A percentile compares a stretch with the other conserved stretches of the same genome.
Conservation (phyloP, 2,329 filamentous ascomycete genomes). For the Didymella sp. region DNA sequence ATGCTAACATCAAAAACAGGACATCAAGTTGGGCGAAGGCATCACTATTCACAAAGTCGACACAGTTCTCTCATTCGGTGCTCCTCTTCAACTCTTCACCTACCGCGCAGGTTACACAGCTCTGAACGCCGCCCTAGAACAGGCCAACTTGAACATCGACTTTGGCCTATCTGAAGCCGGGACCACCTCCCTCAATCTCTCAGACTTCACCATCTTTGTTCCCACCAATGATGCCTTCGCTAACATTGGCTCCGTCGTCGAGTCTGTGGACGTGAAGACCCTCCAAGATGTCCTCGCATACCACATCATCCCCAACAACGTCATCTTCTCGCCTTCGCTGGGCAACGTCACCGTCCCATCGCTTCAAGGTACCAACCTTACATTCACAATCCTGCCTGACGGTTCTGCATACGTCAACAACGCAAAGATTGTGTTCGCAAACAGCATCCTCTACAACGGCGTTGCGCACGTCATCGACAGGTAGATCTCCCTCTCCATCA, state of each 20-base stretch:
- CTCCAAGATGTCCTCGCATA: conserved; percentile 35
- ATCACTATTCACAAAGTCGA: conserved; percentile 40
- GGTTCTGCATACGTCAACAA: conserved; percentile 38
- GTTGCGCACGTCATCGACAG: conserved; percentile 37
- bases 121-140: conserved; percentile 32
- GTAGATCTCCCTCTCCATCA: conserved; percentile 13
- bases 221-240: conserved; percentile 78
- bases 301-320: conserved; percentile 38
- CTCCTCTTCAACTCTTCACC: conserved; percentile 38
- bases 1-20: conserved; percentile 14
- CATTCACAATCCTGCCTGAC: conserved; percentile 35
- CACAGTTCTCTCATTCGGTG: conserved; percentile 36
- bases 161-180: conserved; percentile 28
- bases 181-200: conserved; percentile 31
- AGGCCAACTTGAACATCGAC: conserved; percentile 30
- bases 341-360: conserved; percentile 35
- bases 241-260: conserved; percentile 52
- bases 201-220: conserved; percentile 81
- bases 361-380: conserved; percentile 30
- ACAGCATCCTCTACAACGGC: conserved; percentile 37
- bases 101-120: conserved; percentile 35
- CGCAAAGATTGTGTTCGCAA: conserved; percentile 32
- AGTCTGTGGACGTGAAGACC: conserved; percentile 26
- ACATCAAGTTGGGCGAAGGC: conserved; percentile 36
- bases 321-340: conserved; percentile 36